phyloP scores from a whole-genome alignment of 2,329 filamentous ascomycete genomes.

The Cryphonectria parasitica region DNA sequence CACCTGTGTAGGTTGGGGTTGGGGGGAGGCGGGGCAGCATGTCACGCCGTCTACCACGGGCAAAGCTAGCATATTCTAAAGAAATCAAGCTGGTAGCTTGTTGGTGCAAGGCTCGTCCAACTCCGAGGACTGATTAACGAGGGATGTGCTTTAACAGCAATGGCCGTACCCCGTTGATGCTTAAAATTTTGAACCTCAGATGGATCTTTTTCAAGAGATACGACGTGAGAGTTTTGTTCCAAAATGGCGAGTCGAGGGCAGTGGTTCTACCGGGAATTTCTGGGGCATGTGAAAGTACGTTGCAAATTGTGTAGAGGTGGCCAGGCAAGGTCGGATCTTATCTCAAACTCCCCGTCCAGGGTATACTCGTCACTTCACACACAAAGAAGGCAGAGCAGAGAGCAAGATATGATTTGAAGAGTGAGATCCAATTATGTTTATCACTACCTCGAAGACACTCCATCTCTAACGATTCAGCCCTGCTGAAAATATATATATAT shows the following conservation, averaged over 20 bases:
- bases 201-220: too few relatives aligned
- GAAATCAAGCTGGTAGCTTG: not conserved
- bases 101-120: too few relatives aligned
- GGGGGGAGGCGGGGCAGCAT: too few relatives aligned
- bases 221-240: not conserved
- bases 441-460: not conserved
- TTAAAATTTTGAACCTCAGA: not conserved
- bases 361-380: not conserved
- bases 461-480: not conserved
- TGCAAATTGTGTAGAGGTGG: not conserved
- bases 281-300: constrained; percentile 7
- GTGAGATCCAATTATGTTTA: not conserved
- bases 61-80: not conserved
- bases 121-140: not conserved
- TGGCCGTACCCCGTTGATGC: not conserved
- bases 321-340: too few relatives aligned
- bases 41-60: too few relatives aligned
- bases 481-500: not conserved
- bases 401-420: not conserved
- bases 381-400: not conserved
- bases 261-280: too few relatives aligned
- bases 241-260: constrained; percentile 3
- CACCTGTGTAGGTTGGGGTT: too few relatives aligned
- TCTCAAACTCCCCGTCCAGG: not conserved
- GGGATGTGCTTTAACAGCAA: not conserved